Percentiles rank a stretch among this genome's conserved stretches.
Evolutionary conservation across 2,329 filamentous ascomycete genomes (phyloP).

Genomic region (Blastomyces silverae): DNA sequence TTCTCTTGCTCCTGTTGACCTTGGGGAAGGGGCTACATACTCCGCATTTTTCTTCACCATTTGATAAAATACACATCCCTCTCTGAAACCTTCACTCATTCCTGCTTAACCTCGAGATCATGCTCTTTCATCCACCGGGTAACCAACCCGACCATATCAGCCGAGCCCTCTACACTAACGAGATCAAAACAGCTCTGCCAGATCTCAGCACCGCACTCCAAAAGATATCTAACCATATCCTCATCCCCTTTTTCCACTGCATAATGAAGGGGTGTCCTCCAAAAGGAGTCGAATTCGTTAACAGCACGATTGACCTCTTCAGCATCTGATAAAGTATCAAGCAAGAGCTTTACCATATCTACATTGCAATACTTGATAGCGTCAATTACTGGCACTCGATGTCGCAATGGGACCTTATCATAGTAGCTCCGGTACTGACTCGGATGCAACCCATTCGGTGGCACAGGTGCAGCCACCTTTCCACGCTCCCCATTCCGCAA

Average conservation of each 20-base stretch:
- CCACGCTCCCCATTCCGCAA: background rate
- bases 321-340: background rate
- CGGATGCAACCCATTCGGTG: background rate
- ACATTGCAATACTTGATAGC: background rate
- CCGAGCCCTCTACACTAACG: background rate
- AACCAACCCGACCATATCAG: background rate
- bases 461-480: background rate
- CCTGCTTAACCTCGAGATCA: background rate
- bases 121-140: background rate
- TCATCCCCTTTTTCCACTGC: background rate
- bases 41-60: background rate
- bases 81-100: background rate
- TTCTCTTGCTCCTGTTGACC: background rate
- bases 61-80: background rate
- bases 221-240: background rate
- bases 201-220: background rate
- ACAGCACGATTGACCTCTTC: background rate
- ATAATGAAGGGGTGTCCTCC: background rate
- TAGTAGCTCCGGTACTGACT: background rate
- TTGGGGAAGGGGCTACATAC: background rate
- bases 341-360: background rate
- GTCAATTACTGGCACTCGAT: constrained; percentile 1
- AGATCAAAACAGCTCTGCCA: background rate
- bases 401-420: background rate
- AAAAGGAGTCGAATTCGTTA: background rate